Conservation (phyloP, 176 grass and related monocot genomes). For the Eragrostis nindensis region DNA sequence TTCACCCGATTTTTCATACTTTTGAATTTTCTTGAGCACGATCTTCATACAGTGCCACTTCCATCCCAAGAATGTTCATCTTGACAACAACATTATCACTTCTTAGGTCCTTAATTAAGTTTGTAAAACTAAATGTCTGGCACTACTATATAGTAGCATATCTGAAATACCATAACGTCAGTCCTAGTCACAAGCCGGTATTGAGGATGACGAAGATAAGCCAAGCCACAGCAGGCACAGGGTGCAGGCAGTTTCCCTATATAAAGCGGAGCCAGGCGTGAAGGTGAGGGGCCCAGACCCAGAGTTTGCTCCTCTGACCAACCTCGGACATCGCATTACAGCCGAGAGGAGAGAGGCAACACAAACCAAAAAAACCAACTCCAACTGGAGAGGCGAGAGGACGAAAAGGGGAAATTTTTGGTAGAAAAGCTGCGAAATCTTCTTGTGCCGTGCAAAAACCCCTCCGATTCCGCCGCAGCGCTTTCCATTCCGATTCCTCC, state of each 20-base stretch:
- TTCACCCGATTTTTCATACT: neutral
- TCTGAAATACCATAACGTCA: neutral
- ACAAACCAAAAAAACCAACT: neutral
- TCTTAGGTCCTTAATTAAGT: neutral
- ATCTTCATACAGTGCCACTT: neutral
- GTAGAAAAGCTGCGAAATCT: neutral
- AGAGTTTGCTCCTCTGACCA: neutral
- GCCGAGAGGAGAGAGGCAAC: neutral
- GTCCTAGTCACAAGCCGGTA: neutral
- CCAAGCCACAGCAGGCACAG: neutral
- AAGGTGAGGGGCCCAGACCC: neutral
- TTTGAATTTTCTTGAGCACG: no score
- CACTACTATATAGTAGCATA: neutral
- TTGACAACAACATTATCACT: neutral
- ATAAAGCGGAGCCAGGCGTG: conserved; percentile 18
- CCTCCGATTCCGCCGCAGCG: conserved; percentile 4
- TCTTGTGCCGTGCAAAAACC: conserved; percentile 11
- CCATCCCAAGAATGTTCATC: neutral
- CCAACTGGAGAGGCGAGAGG: neutral
- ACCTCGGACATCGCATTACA: neutral
- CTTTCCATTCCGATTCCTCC: conserved; percentile 6
- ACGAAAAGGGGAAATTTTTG: neutral
- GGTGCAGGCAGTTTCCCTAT: neutral
- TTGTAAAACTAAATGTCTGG: neutral
- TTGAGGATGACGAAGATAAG: neutral